A percentile compares a stretch with the other conserved stretches of the same genome.
These are phyloP conservation scores for Exophiala spinifera DNA, from an alignment of 2,329 filamentous ascomycete genomes.

Conservation along the genomic window DNA sequence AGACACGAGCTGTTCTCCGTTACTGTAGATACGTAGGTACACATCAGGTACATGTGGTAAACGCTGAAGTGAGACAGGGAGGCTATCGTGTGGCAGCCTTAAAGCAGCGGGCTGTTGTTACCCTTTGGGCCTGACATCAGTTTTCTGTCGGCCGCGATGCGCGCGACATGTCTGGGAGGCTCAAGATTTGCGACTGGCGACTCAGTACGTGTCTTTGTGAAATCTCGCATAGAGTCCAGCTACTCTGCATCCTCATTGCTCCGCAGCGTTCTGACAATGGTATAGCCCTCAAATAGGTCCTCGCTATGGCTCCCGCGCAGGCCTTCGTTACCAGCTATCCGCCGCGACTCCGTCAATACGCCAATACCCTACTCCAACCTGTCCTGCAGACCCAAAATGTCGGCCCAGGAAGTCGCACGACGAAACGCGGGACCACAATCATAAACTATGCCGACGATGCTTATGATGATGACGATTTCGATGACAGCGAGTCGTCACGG, in stretches of 20 bases:
- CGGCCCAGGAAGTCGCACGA: slow-evolving; percentile 73
- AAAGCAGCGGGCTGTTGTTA: no score
- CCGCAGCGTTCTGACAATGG: slow-evolving; percentile 10
- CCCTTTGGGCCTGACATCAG: no score
- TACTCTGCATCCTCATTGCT: background rate
- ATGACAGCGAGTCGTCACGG: slow-evolving; percentile 64
- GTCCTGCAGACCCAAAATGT: slow-evolving; percentile 68
- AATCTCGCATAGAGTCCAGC: no score
- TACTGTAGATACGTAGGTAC: no score
- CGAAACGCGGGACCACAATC: slow-evolving; percentile 91
- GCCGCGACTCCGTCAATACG: slow-evolving; percentile 82
- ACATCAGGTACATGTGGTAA: no score
- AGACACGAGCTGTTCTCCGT: no score
- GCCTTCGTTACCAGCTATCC: slow-evolving; percentile 90
- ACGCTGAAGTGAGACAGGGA: no score
- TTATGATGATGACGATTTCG: slow-evolving; percentile 70
- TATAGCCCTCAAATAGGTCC: slow-evolving; percentile 3
- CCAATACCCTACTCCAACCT: slow-evolving; percentile 85
- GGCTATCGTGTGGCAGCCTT: no score
- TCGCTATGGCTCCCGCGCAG: slow-evolving; percentile 62
- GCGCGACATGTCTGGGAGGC: no score
- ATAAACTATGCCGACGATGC: slow-evolving; percentile 98
- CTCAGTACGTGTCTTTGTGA: no score
- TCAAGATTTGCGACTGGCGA: no score
- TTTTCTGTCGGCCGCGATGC: no score